Base-by-base conservation (phyloP, 345 rosid genomes). In the Acer yangbiense region DNA sequence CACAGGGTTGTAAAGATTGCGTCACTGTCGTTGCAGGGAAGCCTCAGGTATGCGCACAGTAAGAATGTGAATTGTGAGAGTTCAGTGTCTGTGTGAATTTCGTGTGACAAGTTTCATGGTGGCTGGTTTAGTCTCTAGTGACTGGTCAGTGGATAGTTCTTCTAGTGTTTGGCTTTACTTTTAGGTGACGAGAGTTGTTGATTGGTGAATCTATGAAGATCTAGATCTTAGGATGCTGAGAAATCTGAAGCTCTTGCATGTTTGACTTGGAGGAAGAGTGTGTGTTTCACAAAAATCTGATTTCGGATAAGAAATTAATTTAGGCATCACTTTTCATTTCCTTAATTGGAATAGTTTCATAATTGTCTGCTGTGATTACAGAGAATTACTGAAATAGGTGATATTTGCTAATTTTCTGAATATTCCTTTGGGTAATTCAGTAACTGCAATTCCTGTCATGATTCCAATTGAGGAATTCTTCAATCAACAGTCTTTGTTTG, bases 1-100 rank as follows among this genome's bases (percentile, higher is more conserved):
- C 92, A 68, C 97, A 92, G 80, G 99, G 99, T 1, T 97, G 98
- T 85, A 84, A 92, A 82, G 99, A 97, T 81, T 97, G 99, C 65
- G 98, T 97, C 86, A 83, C 93, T 78, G 93, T 94, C 65, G 85
- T 89, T 39, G 43, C 92, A 6, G 98, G 97, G 75, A 94, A 97
- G 91, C 97, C 98, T 39, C 99, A 97, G 99, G 99, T 95, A 82
- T 83, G 75, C 66, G 50, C 77, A 10, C 68, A 71, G 13, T 39
- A 23, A 62, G 65, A 82, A 76, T 86, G 81, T 75, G 54, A 29
- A 25, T 60, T 20, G 64, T 7, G 64, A 60, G 27, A 52, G 68
- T 48, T 69, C 64, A 17, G 17, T 48, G 52, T 68, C 21, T 69
- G 25, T 63, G 7, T 70, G 21, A 48, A 48, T 65, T 78, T 61